Evolutionary conservation across 345 rosid species (phyloP).

Genomic region (Excoecaria agallocha): DNA sequence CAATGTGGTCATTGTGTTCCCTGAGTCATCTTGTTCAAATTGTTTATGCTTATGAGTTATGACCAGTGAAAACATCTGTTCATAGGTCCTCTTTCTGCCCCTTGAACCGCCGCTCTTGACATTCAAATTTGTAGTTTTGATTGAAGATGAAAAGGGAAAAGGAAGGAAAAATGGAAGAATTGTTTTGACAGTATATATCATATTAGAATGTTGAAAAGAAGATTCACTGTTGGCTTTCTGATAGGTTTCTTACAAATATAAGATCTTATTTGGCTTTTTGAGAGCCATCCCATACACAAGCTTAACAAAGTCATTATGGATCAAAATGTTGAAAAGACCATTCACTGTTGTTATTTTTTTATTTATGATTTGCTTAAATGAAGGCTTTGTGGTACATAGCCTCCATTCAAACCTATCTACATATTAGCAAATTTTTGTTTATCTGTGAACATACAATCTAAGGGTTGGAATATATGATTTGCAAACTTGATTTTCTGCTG

Average conservation of each 20-base stretch:
- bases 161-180: conserved; percentile 7
- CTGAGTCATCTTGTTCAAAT: neutral
- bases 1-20: neutral
- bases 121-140: neutral
- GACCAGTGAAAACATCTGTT: conserved; percentile 2
- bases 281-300: neutral
- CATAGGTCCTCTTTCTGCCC: neutral
- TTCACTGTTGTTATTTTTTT: neutral
- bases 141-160: neutral
- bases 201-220: neutral
- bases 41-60: neutral
- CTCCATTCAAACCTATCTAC: neutral
- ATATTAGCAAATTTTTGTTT: neutral
- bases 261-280: neutral
- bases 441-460: neutral
- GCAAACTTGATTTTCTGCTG: neutral
- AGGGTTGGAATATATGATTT: neutral
- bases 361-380: too few relatives aligned
- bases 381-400: too few relatives aligned
- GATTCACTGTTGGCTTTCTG: too few relatives aligned
- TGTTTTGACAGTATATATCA: neutral
- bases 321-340: neutral
- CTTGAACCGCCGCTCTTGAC: neutral
- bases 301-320: neutral
- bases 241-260: too few relatives aligned